Percentiles rank a stretch among this genome's conserved stretches.
These are phyloP conservation scores for Tothia fuscella DNA, from an alignment of 2,329 filamentous ascomycete genomes.

Conservation along the genomic window DNA sequence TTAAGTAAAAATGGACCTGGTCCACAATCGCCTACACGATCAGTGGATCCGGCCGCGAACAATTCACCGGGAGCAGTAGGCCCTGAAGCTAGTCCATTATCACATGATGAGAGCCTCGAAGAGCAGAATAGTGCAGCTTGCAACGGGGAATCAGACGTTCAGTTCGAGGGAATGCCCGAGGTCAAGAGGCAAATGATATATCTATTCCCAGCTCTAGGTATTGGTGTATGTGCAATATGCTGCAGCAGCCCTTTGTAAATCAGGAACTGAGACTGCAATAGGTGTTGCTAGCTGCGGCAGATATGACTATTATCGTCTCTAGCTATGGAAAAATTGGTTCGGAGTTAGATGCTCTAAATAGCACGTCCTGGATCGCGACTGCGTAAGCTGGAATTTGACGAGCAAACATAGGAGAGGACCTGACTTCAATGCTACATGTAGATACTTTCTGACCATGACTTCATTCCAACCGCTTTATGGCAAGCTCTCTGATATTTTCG, in stretches of 20 bases:
- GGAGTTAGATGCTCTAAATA: conserved; percentile 61
- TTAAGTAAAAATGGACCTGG: conserved; percentile 20
- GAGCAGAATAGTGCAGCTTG: conserved; percentile 16
- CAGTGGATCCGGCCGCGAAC: conserved; percentile 3
- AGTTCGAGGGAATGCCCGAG: conserved; percentile 35
- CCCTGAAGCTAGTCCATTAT: conserved; percentile 17
- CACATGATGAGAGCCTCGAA: conserved; percentile 16
- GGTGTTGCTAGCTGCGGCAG: conserved; percentile 61
- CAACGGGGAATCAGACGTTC: conserved; percentile 21
- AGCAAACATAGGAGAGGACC: background rate
- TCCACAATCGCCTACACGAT: background rate
- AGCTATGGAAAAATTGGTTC: conserved; percentile 68
- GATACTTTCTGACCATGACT: conserved; percentile 62
- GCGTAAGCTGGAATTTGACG: conserved; percentile 22
- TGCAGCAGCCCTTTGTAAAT: background rate
- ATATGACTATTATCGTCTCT: conserved; percentile 68
- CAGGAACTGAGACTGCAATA: conserved; percentile 20
- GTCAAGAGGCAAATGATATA: conserved; percentile 40
- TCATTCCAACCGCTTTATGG: conserved; percentile 66
- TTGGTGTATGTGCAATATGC: conserved; percentile 39
- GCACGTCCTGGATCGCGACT: conserved; percentile 64
- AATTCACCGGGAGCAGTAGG: conserved; percentile 16
- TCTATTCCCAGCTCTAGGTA: conserved; percentile 48
- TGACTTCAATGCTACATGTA: conserved; percentile 17
- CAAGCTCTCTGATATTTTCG: conserved; percentile 59